These are phyloP conservation scores for Arthrocladium fulminans DNA, from an alignment of 2,329 filamentous ascomycete genomes.

Conservation along the genomic window DNA sequence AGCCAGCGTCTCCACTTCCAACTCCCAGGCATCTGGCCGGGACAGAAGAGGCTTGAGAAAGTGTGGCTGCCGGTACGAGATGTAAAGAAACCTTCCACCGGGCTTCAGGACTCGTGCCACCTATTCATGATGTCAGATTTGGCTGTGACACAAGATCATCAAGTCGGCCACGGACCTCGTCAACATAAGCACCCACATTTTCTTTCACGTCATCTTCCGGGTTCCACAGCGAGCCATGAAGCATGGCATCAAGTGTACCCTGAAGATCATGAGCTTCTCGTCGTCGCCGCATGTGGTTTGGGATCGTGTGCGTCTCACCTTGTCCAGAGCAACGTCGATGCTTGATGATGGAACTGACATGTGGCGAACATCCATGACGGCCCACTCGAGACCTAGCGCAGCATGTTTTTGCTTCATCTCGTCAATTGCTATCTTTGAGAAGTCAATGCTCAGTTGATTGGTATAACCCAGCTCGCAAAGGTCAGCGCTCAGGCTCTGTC, in stretches of 20 bases:
- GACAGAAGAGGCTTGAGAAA: constrained; percentile 45
- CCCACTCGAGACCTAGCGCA: background rate
- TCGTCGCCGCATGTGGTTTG: background rate
- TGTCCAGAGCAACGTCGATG: constrained; percentile 51
- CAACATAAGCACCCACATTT: constrained; percentile 42
- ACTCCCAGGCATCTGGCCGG: constrained; percentile 35
- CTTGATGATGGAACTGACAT: constrained; percentile 37
- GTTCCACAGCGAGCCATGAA: constrained; percentile 46
- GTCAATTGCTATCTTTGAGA: constrained; percentile 46
- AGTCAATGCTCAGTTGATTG: constrained; percentile 49
- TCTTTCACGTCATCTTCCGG: constrained; percentile 42
- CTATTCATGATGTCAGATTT: constrained; percentile 21
- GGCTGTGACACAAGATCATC: background rate
- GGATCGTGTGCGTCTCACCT: constrained; percentile 25
- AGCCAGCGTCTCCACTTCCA: constrained; percentile 37
- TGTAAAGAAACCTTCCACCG: constrained; percentile 45
- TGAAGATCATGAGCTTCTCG: constrained; percentile 36
- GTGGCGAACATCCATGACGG: constrained; percentile 39
- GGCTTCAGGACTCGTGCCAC: constrained; percentile 37
- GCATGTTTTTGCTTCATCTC: constrained; percentile 39
- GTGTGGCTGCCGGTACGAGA: constrained; percentile 48
- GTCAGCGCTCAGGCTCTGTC: background rate
- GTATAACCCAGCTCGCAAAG: constrained; percentile 36
- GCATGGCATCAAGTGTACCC: constrained; percentile 48
- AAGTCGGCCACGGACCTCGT: constrained; percentile 33